phyloP scores from a whole-genome alignment of 306 rosid genomes.

The Dryas drummondii region DNA sequence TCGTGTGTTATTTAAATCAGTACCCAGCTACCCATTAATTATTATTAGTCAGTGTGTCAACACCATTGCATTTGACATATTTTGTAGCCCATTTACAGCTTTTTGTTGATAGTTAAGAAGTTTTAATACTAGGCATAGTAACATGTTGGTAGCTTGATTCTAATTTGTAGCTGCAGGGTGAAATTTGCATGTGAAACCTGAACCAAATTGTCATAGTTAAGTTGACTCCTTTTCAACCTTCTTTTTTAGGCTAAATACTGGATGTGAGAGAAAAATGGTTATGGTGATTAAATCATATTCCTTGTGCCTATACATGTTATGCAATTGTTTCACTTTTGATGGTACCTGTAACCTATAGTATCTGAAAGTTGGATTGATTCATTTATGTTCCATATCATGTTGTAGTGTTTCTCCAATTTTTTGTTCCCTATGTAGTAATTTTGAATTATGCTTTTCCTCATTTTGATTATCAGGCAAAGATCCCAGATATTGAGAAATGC shows the following conservation, averaged over 20 bases:
- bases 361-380: background rate
- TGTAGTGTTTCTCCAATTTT: slow-evolving; percentile 6
- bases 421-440: background rate
- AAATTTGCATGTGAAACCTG: background rate
- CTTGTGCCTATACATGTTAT: background rate
- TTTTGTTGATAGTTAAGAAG: background rate
- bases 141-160: background rate
- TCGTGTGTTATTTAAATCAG: background rate
- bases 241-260: background rate
- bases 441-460: slow-evolving; percentile 19
- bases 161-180: no score
- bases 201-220: background rate
- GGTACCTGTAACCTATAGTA: background rate
- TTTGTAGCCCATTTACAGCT: background rate
- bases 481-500: slow-evolving; percentile 94
- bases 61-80: slow-evolving; percentile 1
- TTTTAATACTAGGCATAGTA: background rate
- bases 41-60: background rate
- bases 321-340: background rate
- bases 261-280: background rate
- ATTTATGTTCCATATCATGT: background rate
- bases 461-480: slow-evolving; percentile 72
- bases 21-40: background rate
- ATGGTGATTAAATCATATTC: background rate
- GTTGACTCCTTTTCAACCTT: background rate